Base-by-base conservation (phyloP, 768 basidiomycete genomes). In the Strobilomyces echinocephalus region DNA sequence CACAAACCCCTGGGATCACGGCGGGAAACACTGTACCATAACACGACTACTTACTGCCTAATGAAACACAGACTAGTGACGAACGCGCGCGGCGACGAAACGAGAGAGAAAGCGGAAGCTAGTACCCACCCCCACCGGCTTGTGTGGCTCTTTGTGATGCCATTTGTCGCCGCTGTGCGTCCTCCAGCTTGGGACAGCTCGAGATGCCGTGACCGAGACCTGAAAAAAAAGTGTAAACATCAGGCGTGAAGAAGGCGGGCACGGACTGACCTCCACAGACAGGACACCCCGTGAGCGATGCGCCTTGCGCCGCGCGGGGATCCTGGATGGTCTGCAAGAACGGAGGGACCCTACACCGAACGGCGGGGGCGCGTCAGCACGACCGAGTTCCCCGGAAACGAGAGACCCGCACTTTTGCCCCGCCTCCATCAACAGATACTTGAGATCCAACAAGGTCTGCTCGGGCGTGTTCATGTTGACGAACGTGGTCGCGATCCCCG, bases 401-500 rank as follows among this genome's bases (percentile, higher is more conserved):
- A n/a, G 31, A 31, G 20, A 39, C 2, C 8, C 83, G 47, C 53
- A 95, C 95, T 95, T 95, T 75, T 98, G 97, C 33, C 95, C 95
- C 3, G 95, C 94, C 71, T 98, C 97, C 78, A 95, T 87, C 50
- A 99, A 74, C 43, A 99, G 73, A 67, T 99, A 99, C 71, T 98
- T 99, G 59, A 98, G 75, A 78, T 99, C 97, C 57, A 99, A 72
- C 34, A 99, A 73, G 1, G 97, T 99, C 72, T 97, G 95, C 66
- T 98, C 97, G 0, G 88, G 81, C 2, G 95, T 97, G 64, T 89
- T 91, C 91, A 95, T 95, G 69, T 98, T 98, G 50, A 98, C 92
- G 65, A 99, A 99, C 34, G 97, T 95, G 33, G 97, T 99, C 31
- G 97, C 95, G 52, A 99, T 97, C 48, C 97, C 97, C 1, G 97